phyloP scores from a whole-genome alignment of 306 rosid species.

The Luffa aegyptiaca region DNA sequence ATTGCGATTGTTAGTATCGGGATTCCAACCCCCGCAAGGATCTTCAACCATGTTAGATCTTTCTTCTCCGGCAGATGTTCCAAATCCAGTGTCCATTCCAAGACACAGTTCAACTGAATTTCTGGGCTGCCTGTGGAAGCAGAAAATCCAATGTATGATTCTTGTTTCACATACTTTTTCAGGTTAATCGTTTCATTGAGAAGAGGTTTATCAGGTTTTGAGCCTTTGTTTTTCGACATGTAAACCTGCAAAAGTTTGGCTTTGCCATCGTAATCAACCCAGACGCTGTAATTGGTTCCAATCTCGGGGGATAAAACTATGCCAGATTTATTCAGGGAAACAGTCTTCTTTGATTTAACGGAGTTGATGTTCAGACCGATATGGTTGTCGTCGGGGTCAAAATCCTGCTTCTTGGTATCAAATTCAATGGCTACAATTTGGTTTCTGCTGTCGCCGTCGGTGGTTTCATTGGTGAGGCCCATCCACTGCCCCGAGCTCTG shows the following conservation, averaged over 20 bases:
- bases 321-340: conserved; percentile 6
- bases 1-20: conserved; percentile 5
- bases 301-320: conserved; percentile 13
- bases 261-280: conserved; percentile 29
- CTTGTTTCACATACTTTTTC: conserved; percentile 9
- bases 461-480: conserved; percentile 32
- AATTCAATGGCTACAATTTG: conserved; percentile 34
- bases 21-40: conserved; percentile 21
- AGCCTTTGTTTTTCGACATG: conserved; percentile 13
- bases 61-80: conserved; percentile 10
- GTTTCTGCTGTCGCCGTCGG: conserved; percentile 15
- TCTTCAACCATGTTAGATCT: conserved; percentile 15
- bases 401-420: conserved; percentile 29
- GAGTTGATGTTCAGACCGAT: conserved; percentile 40
- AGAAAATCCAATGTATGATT: conserved; percentile 33
- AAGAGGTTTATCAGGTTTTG: conserved; percentile 18
- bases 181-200: conserved; percentile 24
- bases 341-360: conserved; percentile 14
- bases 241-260: conserved; percentile 29
- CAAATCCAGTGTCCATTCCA: conserved; percentile 27
- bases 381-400: conserved; percentile 29
- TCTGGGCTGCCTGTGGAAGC: conserved; percentile 32
- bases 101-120: conserved; percentile 26
- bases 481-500: conserved; percentile 35
- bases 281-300: conserved; percentile 9